These are phyloP conservation scores for Pythium rishiriense DNA, from an alignment of 352 stramenopile species.

Conservation along the genomic window DNA sequence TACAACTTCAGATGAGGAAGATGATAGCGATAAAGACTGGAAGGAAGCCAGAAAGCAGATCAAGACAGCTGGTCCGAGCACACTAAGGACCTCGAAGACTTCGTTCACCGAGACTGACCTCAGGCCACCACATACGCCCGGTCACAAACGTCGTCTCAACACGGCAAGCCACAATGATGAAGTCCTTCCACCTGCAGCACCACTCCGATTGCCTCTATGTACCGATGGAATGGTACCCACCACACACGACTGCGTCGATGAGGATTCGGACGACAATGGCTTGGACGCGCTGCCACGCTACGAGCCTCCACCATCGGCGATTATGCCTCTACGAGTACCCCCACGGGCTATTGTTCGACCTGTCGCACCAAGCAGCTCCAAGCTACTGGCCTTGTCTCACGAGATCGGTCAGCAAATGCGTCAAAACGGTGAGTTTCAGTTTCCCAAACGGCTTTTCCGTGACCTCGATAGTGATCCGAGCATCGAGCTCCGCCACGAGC, in stretches of 20 bases:
- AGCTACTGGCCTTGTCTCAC: conserved; percentile 23
- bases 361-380: conserved; percentile 7
- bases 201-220: conserved; percentile 15
- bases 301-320: background rate
- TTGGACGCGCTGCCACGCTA: conserved; percentile 20
- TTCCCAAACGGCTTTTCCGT: conserved; percentile 35
- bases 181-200: conserved; percentile 19
- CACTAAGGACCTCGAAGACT: background rate
- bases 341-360: background rate
- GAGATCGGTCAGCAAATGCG: conserved; percentile 33
- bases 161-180: conserved; percentile 14
- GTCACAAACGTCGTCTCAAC: conserved; percentile 16
- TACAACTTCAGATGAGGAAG: background rate
- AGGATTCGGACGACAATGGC: conserved; percentile 29
- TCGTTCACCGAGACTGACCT: background rate
- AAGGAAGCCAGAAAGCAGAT: conserved; percentile 12
- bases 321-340: background rate
- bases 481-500: background rate
- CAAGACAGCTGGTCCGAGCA: background rate
- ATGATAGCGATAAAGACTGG: conserved; percentile 23
- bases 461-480: background rate
- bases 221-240: background rate
- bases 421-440: conserved; percentile 38
- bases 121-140: background rate
- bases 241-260: conserved; percentile 25